These are phyloP conservation scores for Coemansia sp. DNA, from an alignment of 192 early-diverging fungal species.

Conservation along the genomic window DNA sequence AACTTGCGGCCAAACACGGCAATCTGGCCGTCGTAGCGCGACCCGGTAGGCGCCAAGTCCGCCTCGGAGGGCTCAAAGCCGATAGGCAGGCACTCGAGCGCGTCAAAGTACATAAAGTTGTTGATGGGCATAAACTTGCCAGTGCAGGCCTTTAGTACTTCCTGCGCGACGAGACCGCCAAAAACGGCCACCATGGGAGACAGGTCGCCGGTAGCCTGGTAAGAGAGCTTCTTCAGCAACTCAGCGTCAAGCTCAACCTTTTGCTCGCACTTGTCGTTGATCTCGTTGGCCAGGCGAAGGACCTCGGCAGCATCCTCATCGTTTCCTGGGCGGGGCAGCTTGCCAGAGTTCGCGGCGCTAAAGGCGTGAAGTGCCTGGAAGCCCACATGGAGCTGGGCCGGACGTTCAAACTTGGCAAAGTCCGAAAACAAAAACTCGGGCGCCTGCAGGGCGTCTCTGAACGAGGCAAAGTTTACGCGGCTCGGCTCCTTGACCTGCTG, in stretches of 20 bases:
- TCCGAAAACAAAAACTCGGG: constrained; percentile 90
- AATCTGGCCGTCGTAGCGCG: constrained; percentile 95
- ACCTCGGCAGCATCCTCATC: constrained; percentile 85
- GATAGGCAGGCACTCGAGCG: constrained; percentile 91
- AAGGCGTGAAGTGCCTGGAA: constrained; percentile 96
- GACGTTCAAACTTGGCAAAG: constrained; percentile 98
- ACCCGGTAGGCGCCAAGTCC: constrained; percentile 71
- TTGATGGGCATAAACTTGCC: constrained; percentile 93
- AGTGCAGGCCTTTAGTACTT: constrained; percentile 97
- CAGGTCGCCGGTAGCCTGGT: constrained; percentile 85
- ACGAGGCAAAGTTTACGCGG: constrained; percentile 71
- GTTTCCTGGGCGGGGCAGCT: constrained; percentile 82
- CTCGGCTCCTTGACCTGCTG: constrained; percentile 95
- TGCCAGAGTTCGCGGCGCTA: constrained; percentile 58
- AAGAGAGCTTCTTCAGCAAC: constrained; percentile 83
- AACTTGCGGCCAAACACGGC: constrained; percentile 94
- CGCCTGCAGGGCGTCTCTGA: constrained; percentile 70
- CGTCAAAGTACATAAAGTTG: constrained; percentile 96
- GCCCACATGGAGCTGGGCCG: constrained; percentile 84
- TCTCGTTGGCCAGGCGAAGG: constrained; percentile 64
- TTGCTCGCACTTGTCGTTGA: constrained; percentile 68
- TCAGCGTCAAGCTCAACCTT: constrained; percentile 84
- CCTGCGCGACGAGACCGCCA: constrained; percentile 96
- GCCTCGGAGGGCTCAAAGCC: constrained; percentile 65
- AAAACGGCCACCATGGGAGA: constrained; percentile 95